Evolutionary conservation across 2,329 filamentous ascomycete species (phyloP), one percentile per base, ranked within the genome.

Genomic region (Epichloe gansuensis): DNA sequence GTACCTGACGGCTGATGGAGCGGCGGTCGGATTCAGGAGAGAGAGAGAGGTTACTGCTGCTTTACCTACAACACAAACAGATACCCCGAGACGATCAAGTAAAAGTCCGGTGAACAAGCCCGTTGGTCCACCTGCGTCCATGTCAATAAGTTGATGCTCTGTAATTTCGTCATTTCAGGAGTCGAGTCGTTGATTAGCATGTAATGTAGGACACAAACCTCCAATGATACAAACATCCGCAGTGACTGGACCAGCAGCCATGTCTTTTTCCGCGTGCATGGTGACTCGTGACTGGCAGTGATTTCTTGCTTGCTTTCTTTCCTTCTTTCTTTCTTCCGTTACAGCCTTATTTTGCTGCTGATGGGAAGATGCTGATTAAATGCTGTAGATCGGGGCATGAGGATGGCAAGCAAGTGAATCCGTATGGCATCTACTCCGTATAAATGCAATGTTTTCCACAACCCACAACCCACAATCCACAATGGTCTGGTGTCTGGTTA

Each of bases 91-190:
- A 13, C 67, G 63, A 5, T 69, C 65, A 9, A 73, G 68, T 2
- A 75, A 64, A 37, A 75, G 62, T 0, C 69, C 73, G 11, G 70
- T 69, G 15, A 74, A 67, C 1, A 75, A 64, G 15, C 73, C 73
- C 17, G 72, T 75, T 43, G 72, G 72, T 12, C 73, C 72, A 50
- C 70, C 72, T 31, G 31, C 28, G 8, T 39, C 34, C 25, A 34
- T 9, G 46, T 48, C 39, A 38, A 25, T 4, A 31, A 9, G 31
- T 31, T 31, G 31, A 11, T 31, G 9, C 3, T 31, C 3, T 11
- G 31, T 9, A 0, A 31, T 31, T 11, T 31, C 31, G 31, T 9
- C 0, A 31, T 31, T 11, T 31, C 31, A 8, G 3, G 9, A 11
- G 31, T 11, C 31, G 8, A 31, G 31, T 31, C 8, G 31, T 31